Evolutionary conservation across 306 rosid genomes (phyloP), one percentile per base, ranked within the genome.

Genomic region (Medicago ruthenica): DNA sequence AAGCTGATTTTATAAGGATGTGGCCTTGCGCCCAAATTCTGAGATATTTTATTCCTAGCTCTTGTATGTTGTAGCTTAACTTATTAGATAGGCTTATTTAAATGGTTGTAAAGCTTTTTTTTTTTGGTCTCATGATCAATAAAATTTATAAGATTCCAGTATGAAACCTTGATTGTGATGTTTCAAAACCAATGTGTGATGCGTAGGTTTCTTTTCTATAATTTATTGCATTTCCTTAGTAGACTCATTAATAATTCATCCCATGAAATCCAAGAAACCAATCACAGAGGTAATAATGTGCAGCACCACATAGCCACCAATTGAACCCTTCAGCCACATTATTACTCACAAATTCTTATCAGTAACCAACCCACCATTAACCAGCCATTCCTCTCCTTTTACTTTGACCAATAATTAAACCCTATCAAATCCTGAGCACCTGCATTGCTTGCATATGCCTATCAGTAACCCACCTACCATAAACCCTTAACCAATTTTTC

Each of bases 401-500:
- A 54, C 62, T 17, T 63, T 64, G 71, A 75, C 53, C 55, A 17
- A 73, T 18, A 17, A 73, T 18, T 59, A 59, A 61, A 27, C 47
- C 59, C 79, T 48, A 63, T 54, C 24, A 51, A 75, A 6, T 16
- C 58, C 7, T 10, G 36, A 59, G 58, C 7, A 64, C 34, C 31
- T 72, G 40, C 16, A 72, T 24, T 39, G 55, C 36, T 4, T 70
- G 18, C 24, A 53, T n/a, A 8, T 16, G 8, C 59, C 21, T 53
- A 17, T 17, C 24, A 53, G 24, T 53, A 53, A 53, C 59, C 55
- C 55, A 6, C 55, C 24, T 11, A 53, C 59, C 27, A 53, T 4
- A 53, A 53, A 53, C 22, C 59, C 12, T 8, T 17, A 53, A 53
- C 59, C 21, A 53, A 17, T 8, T 9, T 7, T 53, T 16, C 22